Evolutionary conservation across 2,329 filamentous ascomycete genomes (phyloP), one percentile per base, ranked within the genome.

Genomic region (Exophiala spinifera): DNA sequence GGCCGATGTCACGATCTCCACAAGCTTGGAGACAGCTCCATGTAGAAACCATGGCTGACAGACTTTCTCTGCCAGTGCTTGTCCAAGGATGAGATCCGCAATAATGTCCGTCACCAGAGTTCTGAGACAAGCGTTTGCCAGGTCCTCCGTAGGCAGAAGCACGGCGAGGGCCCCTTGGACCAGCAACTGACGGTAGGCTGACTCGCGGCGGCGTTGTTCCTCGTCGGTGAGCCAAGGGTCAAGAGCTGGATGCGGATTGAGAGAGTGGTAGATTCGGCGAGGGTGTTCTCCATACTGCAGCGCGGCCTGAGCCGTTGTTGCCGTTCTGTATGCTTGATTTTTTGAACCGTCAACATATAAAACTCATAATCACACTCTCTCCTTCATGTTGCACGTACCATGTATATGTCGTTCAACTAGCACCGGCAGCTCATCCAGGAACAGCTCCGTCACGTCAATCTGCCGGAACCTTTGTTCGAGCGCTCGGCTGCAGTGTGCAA

Each of bases 11-110:
- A 79, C 66, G 45, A 74, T 68, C 57, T 79, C 77, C 56, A 82
- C 79, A 57, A 87, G 72, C 67, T 92, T 95, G 62, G 85, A 87
- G 57, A 95, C 81, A 54, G 83, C 80, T 69, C 95, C 91, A 83
- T 87, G 96, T 62, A 97, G 72, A 66, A 96, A 81, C 89, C 89
- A 95, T 20, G 89, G 88, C 72, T 97, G 86, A 63, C 88, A 90
- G 37, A 88, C 79, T 69, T 87, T 95, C 65, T 86, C 88, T 64
- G 85, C 84, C 64, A 96, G 78, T 54, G 87, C 81, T 63, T 89
- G 91, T 59, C 89, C 89, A 61, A 99, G 78, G 59, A 97, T 89
- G 69, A 95, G 84, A 71, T 96, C 91, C 5, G 91, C 89, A 58
- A 97, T 79, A 61, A 97, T 88, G 72, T 96, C 90, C 51, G 85